Evolutionary conservation across 1,284 basidiomycete genomes (phyloP).

Genomic region (Boletellus dicymbophilus): DNA sequence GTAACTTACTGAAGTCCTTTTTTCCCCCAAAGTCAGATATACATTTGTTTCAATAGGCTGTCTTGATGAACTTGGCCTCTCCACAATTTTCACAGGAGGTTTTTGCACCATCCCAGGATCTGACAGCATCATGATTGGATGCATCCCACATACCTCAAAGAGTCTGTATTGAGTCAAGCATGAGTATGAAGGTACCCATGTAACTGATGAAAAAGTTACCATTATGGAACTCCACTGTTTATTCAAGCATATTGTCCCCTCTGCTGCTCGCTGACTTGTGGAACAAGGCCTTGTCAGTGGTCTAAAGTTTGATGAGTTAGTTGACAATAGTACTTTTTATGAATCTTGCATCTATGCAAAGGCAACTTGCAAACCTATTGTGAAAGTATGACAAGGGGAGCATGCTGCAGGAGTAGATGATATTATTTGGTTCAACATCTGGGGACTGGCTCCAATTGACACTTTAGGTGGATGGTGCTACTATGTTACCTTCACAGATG

Average conservation of each 20-base stretch:
- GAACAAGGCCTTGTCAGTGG: too few species aligned
- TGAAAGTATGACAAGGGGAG: background rate
- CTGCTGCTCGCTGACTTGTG: background rate
- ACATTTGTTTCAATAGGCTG: background rate
- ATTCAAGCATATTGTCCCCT: slow-evolving; percentile 37
- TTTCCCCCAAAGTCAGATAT: background rate
- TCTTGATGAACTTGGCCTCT: background rate
- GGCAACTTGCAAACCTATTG: slow-evolving; percentile 11
- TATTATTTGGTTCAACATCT: slow-evolving; percentile 33
- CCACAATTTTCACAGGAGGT: background rate
- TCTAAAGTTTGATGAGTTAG: too few species aligned
- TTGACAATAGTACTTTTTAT: slow-evolving; percentile 10
- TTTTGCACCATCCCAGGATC: background rate
- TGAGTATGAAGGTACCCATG: too few species aligned
- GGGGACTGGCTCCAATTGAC: slow-evolving; percentile 33
- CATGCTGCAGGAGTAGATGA: slow-evolving; percentile 14
- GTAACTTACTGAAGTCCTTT: too few species aligned
- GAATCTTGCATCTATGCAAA: slow-evolving; percentile 15
- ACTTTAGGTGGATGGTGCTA: slow-evolving; percentile 25
- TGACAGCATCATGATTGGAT: background rate
- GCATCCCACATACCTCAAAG: background rate
- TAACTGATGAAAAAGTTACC: too few species aligned
- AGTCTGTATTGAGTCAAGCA: too few species aligned
- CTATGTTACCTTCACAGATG: slow-evolving; percentile 31
- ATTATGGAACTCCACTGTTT: too few species aligned